Conservation (phyloP, 306 rosid species). For the Vicia sativa region DNA sequence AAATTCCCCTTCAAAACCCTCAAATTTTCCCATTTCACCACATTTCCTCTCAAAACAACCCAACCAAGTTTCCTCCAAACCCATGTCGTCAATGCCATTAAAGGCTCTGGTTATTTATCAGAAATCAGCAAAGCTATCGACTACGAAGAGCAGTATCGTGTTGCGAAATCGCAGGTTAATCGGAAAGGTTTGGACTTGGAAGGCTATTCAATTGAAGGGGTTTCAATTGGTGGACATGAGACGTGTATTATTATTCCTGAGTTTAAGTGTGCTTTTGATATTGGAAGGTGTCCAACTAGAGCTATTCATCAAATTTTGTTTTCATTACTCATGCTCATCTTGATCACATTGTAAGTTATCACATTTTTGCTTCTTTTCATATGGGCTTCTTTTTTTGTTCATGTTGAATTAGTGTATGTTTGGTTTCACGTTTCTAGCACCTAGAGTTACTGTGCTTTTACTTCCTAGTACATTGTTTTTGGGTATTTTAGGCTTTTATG, state of each 20-base stretch:
- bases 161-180: constrained; percentile 75
- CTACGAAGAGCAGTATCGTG: constrained; percentile 83
- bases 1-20: constrained; percentile 53
- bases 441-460: not conserved
- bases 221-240: constrained; percentile 93
- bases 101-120: constrained; percentile 67
- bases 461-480: constrained; percentile 13
- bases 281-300: constrained; percentile 80
- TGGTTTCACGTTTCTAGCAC: too few species aligned
- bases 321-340: constrained; percentile 96
- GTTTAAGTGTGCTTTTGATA: constrained; percentile 89
- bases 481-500: constrained; percentile 12
- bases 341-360: constrained; percentile 98
- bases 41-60: constrained; percentile 39
- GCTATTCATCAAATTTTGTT: constrained; percentile 86
- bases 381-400: too few species aligned
- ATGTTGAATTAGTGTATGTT: too few species aligned
- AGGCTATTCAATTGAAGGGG: constrained; percentile 76
- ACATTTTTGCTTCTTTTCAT: too few species aligned
- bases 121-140: constrained; percentile 69
- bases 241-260: constrained; percentile 88
- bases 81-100: constrained; percentile 48
- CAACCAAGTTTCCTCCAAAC: constrained; percentile 36
- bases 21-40: constrained; percentile 57
- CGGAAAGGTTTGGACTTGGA: constrained; percentile 79